phyloP scores from a whole-genome alignment of 352 stramenopile species.

The Phytophthora megakarya region DNA sequence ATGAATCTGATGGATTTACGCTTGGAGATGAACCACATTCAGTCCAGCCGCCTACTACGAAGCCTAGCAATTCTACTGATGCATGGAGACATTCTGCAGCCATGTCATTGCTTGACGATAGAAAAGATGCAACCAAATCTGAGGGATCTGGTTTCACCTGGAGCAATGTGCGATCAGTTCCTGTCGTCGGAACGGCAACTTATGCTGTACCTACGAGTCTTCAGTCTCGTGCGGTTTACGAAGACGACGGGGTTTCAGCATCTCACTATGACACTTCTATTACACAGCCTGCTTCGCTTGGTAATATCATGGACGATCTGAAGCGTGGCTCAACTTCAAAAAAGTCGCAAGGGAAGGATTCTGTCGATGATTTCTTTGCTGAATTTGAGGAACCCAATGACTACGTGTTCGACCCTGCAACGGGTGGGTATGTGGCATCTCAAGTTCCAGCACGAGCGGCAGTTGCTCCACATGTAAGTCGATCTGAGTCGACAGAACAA shows the following conservation, averaged over 20 bases:
- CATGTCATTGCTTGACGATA: slow-evolving; percentile 26
- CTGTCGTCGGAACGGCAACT: slow-evolving; percentile 37
- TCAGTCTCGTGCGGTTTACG: slow-evolving; percentile 17
- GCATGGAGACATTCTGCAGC: slow-evolving; percentile 29
- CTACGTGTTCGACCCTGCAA: slow-evolving; percentile 71
- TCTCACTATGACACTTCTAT: slow-evolving; percentile 12
- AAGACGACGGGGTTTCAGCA: slow-evolving; percentile 8
- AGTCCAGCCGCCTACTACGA: background rate
- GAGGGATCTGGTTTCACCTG: slow-evolving; percentile 40
- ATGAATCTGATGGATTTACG: slow-evolving; percentile 36
- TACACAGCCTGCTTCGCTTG: slow-evolving; percentile 12
- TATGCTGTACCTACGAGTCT: slow-evolving; percentile 53
- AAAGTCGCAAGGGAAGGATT: slow-evolving; percentile 23
- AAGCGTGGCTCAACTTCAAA: slow-evolving; percentile 27
- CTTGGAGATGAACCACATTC: slow-evolving; percentile 5
- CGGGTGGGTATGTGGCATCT: slow-evolving; percentile 60
- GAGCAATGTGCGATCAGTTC: slow-evolving; percentile 39
- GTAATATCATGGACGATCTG: slow-evolving; percentile 75
- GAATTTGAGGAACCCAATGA: slow-evolving; percentile 79
- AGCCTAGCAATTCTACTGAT: slow-evolving; percentile 20
- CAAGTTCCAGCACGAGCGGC: slow-evolving; percentile 11
- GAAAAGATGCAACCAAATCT: slow-evolving; percentile 13
- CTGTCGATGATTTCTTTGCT: slow-evolving; percentile 78
- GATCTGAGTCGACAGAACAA: slow-evolving; percentile 14
- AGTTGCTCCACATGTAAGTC: slow-evolving; percentile 6